Evolutionary conservation across 257 asterid species (phyloP).

Genomic region (Nicotiana paniculata): DNA sequence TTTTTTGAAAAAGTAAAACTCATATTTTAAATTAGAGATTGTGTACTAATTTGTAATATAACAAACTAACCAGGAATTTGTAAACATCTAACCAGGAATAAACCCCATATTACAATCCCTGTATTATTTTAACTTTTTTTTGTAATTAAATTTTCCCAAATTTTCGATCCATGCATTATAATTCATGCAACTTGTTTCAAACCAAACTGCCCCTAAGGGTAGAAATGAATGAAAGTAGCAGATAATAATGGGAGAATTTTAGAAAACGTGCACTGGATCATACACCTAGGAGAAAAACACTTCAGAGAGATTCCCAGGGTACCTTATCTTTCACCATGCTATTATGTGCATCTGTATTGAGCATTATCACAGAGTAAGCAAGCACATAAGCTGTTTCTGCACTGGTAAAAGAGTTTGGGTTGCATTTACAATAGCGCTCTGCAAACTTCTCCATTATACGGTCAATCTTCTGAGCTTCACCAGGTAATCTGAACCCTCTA

Average conservation of each 20-base stretch:
- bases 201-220: too few relatives aligned
- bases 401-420: slow-evolving; percentile 78
- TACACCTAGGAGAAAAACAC: neutral
- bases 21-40: too few relatives aligned
- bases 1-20: too few relatives aligned
- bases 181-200: too few relatives aligned
- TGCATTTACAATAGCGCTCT: slow-evolving; percentile 97
- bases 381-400: slow-evolving; percentile 99
- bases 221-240: neutral
- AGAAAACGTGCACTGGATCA: neutral
- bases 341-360: slow-evolving; percentile 98
- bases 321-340: slow-evolving; percentile 99
- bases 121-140: too few relatives aligned
- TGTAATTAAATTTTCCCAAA: too few relatives aligned
- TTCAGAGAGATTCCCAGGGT: slow-evolving; percentile 16
- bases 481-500: slow-evolving; percentile 94
- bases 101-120: too few relatives aligned
- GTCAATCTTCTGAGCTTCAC: slow-evolving; percentile 98
- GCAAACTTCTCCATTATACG: slow-evolving; percentile 99
- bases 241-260: neutral
- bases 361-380: slow-evolving; percentile 98
- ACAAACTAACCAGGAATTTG: too few relatives aligned
- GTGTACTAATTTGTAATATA: too few relatives aligned
- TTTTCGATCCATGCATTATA: too few relatives aligned
- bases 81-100: too few relatives aligned